These are phyloP conservation scores for Fusarium avenaceum DNA, from an alignment of 2,329 filamentous ascomycete genomes.

Conservation along the genomic window DNA sequence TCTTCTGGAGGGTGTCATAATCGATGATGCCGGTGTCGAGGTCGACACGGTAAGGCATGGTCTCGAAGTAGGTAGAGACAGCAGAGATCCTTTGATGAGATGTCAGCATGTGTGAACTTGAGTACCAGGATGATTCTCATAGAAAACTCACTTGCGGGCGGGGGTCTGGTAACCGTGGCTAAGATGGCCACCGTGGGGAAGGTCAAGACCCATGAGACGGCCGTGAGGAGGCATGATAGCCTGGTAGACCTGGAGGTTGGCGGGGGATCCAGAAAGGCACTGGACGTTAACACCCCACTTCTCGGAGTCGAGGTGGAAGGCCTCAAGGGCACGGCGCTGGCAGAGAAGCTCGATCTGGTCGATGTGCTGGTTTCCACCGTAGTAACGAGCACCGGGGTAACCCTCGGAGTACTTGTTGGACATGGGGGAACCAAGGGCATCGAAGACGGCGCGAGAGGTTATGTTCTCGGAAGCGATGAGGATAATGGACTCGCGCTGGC, in stretches of 20 bases:
- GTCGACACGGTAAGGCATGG: constrained; percentile 93
- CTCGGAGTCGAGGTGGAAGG: constrained; percentile 85
- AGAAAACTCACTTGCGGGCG: constrained; percentile 79
- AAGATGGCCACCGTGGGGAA: constrained; percentile 94
- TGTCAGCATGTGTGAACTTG: constrained; percentile 15
- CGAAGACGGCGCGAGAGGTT: constrained; percentile 97
- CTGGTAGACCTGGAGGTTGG: constrained; percentile 98
- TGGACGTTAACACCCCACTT: constrained; percentile 99
- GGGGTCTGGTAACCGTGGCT: constrained; percentile 98
- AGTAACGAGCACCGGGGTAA: constrained; percentile 98
- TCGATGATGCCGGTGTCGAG: constrained; percentile 95
- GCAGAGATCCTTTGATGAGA: constrained; percentile 79
- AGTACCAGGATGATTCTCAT: background rate
- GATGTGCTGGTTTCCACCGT: constrained; percentile 99
- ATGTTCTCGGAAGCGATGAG: constrained; percentile 99
- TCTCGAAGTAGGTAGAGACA: constrained; percentile 99
- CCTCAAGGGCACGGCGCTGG: constrained; percentile 91
- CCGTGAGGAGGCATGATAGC: constrained; percentile 96
- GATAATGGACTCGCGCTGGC: constrained; percentile 98
- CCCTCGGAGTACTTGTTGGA: constrained; percentile 99
- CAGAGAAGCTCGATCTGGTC: constrained; percentile 96
- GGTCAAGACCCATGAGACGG: constrained; percentile 94
- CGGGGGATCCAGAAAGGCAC: constrained; percentile 90
- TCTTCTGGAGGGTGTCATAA: constrained; percentile 92
- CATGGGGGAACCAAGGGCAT: constrained; percentile 94